Base-by-base conservation (phyloP, 805 yeast species). In the Maudiozyma barnettii region DNA sequence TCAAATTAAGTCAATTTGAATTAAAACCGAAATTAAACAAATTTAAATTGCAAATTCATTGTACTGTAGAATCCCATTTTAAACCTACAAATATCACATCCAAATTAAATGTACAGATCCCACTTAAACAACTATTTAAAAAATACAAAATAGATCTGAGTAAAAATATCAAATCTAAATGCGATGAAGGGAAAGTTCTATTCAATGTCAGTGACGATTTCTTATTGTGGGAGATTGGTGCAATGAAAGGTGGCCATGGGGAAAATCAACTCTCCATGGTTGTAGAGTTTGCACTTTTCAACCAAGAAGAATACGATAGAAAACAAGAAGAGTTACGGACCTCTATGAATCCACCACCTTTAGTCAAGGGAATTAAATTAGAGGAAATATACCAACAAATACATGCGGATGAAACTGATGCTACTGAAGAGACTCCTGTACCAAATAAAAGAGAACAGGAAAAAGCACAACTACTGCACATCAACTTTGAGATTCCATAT, bases 171-270 rank as follows among this genome's bases (percentile, higher is more conserved):
- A 78, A 79, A 54, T 87, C 79, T 64, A 85, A 82, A 56, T 73
- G 93, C 4, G 81, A 81, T 53, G 54, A 73, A 31, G 97, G 97
- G 0, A 73, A 73, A 36, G 93, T 86, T 1, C 68, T 76, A 10
- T 85, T 81, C 60, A 80, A 81, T 49, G 73, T 93, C 6, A 91
- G 88, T 52, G 73, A 77, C 40, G 77, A 82, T 30, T 78, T 77
- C 46, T 65, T 90, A 2, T 62, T 82, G 1, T 90, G 97, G 97
- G 74, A 75, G 40, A 73, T 89, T 16, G 78, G 76, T 4, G 71
- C 80, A 19, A 64, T 87, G 47, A 78, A 77, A 43, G 69, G 69
- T 21, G 66, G 68, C 1, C 66, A 63, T 18, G 96, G 96, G 2
- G 78, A 75, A 44, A 64, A 70, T 39, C 57, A 61, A 14, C 40